Evolutionary conservation across 768 basidiomycete genomes (phyloP).

Genomic region (Roridomyces roridus): DNA sequence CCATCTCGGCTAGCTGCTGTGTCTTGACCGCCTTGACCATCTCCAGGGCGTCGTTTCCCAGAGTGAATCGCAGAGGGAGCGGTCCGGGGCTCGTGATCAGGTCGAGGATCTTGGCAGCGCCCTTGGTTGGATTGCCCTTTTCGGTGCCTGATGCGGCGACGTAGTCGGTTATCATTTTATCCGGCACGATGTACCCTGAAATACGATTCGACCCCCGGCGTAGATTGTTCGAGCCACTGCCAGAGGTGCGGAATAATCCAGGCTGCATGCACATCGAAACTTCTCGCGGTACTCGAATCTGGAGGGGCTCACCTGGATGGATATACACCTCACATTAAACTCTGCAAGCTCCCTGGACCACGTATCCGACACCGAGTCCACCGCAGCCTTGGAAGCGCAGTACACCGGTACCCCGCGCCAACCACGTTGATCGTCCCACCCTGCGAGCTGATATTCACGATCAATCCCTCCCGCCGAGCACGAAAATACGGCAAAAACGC

Average conservation of each 20-base stretch:
- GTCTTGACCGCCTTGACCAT: not conserved
- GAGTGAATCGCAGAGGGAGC: slow-evolving; percentile 16
- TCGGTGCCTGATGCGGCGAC: slow-evolving; percentile 6
- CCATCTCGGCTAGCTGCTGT: slow-evolving; percentile 8
- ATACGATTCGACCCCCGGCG: slow-evolving; percentile 20
- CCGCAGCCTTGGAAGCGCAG: slow-evolving; percentile 33
- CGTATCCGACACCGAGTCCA: slow-evolving; percentile 15
- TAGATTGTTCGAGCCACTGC: slow-evolving; percentile 8
- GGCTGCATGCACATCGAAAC: slow-evolving; percentile 22
- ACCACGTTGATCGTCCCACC: slow-evolving; percentile 7
- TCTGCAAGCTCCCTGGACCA: slow-evolving; percentile 18
- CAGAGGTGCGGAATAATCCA: slow-evolving; percentile 30
- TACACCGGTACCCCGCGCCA: slow-evolving; percentile 34
- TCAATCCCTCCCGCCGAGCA: slow-evolving; percentile 13
- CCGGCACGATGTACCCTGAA: slow-evolving; percentile 20
- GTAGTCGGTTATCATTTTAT: not conserved
- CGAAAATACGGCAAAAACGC: slow-evolving; percentile 35
- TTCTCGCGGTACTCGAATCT: too few species aligned
- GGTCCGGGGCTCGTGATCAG: not conserved
- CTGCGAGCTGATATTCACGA: slow-evolving; percentile 32
- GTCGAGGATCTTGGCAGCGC: slow-evolving; percentile 25
- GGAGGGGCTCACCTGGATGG: slow-evolving; percentile 16
- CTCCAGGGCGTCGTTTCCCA: slow-evolving; percentile 25
- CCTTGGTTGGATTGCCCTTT: slow-evolving; percentile 28
- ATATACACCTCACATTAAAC: slow-evolving; percentile 20